Percentiles rank a stretch among this genome's conserved stretches.
Evolutionary conservation across 768 basidiomycete species (phyloP).

Genomic region (Pholiota microspora): DNA sequence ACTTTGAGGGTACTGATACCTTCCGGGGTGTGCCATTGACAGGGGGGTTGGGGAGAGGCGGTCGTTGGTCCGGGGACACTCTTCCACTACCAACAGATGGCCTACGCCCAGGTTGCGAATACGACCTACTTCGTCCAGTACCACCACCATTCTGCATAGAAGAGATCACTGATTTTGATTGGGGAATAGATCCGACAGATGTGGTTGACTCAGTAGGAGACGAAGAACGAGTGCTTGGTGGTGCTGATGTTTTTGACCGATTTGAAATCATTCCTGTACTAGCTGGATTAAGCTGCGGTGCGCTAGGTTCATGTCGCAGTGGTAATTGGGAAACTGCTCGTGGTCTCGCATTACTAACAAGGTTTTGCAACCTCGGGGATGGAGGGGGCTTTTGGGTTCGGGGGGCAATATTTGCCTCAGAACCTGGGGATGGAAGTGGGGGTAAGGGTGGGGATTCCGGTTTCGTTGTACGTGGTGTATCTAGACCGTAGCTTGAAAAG

Average conservation of each 20-base stretch:
- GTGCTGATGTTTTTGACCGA: slow-evolving; percentile 64
- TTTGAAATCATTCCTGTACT: slow-evolving; percentile 68
- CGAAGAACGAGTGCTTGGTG: slow-evolving; percentile 52
- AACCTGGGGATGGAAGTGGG: slow-evolving; percentile 52
- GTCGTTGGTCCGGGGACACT: slow-evolving; percentile 53
- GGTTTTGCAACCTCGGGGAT: slow-evolving; percentile 48
- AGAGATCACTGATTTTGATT: slow-evolving; percentile 30
- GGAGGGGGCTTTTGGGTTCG: slow-evolving; percentile 38
- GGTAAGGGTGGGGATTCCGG: slow-evolving; percentile 67
- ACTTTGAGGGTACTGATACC: slow-evolving; percentile 58
- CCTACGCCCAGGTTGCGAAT: slow-evolving; percentile 75
- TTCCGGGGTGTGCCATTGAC: slow-evolving; percentile 50
- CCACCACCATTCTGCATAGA: slow-evolving; percentile 41
- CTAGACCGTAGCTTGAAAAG: slow-evolving; percentile 31
- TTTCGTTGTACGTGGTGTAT: slow-evolving; percentile 40
- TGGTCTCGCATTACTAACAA: slow-evolving; percentile 46
- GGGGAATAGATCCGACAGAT: slow-evolving; percentile 39
- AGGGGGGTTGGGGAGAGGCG: slow-evolving; percentile 45
- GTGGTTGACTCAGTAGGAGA: slow-evolving; percentile 49
- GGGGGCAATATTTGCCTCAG: slow-evolving; percentile 28
- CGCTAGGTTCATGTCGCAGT: slow-evolving; percentile 36
- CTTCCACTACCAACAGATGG: slow-evolving; percentile 56
- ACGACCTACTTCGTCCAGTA: slow-evolving; percentile 55
- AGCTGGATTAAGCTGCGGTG: slow-evolving; percentile 48
- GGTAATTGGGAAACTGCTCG: slow-evolving; percentile 55